Evolutionary conservation across 306 rosid species (phyloP).

Genomic region (Sicyos baderoa): DNA sequence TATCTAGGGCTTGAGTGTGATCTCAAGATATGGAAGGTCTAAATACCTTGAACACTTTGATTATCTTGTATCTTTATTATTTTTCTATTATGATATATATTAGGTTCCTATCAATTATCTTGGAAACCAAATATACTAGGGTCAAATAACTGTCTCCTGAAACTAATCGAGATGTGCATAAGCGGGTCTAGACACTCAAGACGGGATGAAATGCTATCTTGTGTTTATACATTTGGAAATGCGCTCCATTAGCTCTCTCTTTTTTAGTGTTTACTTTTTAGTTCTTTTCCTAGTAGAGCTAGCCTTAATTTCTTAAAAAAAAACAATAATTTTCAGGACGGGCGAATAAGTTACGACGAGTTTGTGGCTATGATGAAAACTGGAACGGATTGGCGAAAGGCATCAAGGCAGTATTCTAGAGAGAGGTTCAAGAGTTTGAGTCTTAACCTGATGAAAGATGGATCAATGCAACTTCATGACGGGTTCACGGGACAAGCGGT

Average conservation of each 20-base stretch:
- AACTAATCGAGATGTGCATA: background rate
- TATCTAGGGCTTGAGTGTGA: no score
- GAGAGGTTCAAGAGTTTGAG: slow-evolving; percentile 98
- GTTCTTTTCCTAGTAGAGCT: background rate
- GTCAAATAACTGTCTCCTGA: background rate
- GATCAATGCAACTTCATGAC: slow-evolving; percentile 92
- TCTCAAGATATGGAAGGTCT: no score
- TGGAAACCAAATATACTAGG: background rate
- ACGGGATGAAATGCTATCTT: background rate
- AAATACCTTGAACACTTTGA: no score
- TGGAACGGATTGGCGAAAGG: slow-evolving; percentile 99
- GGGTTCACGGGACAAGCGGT: slow-evolving; percentile 72
- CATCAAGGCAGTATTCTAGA: slow-evolving; percentile 94
- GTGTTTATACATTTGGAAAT: background rate
- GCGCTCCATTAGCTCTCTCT: background rate
- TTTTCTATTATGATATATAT: no score
- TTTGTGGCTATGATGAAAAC: slow-evolving; percentile 98
- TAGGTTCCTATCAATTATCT: background rate
- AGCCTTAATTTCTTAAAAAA: background rate
- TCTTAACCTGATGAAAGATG: slow-evolving; percentile 91
- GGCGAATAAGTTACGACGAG: slow-evolving; percentile 83
- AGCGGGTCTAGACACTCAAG: background rate
- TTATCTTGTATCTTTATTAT: no score
- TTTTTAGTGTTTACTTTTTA: background rate
- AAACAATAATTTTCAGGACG: slow-evolving; percentile 46